Percentiles rank a stretch among this genome's conserved stretches.
phyloP scores from a whole-genome alignment of 768 basidiomycete species.

The Antrodiella citrinella region DNA sequence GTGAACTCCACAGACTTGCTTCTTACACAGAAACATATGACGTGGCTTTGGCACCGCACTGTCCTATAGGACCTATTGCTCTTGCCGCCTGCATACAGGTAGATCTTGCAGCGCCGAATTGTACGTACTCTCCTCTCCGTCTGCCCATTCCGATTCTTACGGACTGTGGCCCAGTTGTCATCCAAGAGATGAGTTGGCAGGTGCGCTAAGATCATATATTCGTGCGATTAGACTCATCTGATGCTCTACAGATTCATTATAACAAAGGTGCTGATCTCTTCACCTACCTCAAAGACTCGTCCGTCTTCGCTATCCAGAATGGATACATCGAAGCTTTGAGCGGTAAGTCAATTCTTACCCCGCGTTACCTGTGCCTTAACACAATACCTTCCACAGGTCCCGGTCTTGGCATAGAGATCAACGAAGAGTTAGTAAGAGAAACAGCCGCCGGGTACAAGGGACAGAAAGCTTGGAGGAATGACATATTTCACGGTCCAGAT shows the following conservation, averaged over 20 bases:
- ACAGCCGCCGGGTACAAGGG: constrained; percentile 28
- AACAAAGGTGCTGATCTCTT: constrained; percentile 54
- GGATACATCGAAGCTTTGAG: constrained; percentile 40
- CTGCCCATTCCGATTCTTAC: not conserved
- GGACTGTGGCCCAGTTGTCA: constrained; percentile 32
- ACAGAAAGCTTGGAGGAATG: constrained; percentile 44
- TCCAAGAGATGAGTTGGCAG: constrained; percentile 63
- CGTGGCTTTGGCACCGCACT: constrained; percentile 65
- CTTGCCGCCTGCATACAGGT: constrained; percentile 66
- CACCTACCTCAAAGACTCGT: constrained; percentile 47
- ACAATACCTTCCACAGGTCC: constrained; percentile 29
- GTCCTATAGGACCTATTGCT: constrained; percentile 64
- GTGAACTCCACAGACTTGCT: constrained; percentile 50
- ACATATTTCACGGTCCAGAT: constrained; percentile 48
- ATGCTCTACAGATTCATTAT: constrained; percentile 46
- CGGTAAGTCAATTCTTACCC: constrained; percentile 30
- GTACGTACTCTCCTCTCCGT: constrained; percentile 25
- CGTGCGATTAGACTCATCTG: too few species aligned
- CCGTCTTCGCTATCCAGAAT: constrained; percentile 44
- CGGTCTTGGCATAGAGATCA: constrained; percentile 54
- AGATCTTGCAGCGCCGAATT: constrained; percentile 50
- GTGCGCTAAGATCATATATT: constrained; percentile 20
- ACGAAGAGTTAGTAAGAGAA: constrained; percentile 45
- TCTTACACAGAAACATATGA: constrained; percentile 60
- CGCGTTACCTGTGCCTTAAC: not conserved